A percentile compares a stretch with the other conserved stretches of the same genome.
phyloP scores from a whole-genome alignment of 306 rosid genomes.

The Medicago ruthenica region DNA sequence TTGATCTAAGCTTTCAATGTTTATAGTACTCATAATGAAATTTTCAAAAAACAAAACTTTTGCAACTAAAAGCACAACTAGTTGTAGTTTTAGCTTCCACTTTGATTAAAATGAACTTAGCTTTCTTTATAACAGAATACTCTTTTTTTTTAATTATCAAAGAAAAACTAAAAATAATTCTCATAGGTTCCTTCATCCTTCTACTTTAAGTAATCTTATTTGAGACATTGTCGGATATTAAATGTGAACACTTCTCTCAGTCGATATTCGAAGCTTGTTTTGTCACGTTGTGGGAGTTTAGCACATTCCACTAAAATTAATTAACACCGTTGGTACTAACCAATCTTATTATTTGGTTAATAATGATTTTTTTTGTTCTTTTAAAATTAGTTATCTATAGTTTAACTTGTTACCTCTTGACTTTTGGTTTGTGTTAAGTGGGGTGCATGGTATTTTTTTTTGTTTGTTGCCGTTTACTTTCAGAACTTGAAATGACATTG shows the following conservation, averaged over 20 bases:
- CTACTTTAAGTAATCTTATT: background rate
- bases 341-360: background rate
- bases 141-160: background rate
- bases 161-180: too few relatives aligned
- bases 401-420: background rate
- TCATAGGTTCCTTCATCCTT: too few relatives aligned
- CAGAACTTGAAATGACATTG: background rate
- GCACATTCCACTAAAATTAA: background rate
- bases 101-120: conserved; percentile 21
- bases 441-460: background rate
- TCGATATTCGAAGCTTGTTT: background rate
- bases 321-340: background rate
- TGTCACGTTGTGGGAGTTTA: too few relatives aligned
- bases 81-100: conserved; percentile 19
- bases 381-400: background rate
- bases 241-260: too few relatives aligned
- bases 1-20: conserved; percentile 18
- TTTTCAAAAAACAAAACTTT: conserved; percentile 8
- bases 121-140: background rate
- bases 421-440: conserved; percentile 15
- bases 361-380: background rate
- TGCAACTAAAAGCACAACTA: conserved; percentile 7
- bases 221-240: too few relatives aligned
- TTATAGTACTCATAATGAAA: conserved; percentile 2
- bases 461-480: background rate